Evolutionary conservation across 2,329 filamentous ascomycete genomes (phyloP).

Genomic region (Diaporthe vexans): DNA sequence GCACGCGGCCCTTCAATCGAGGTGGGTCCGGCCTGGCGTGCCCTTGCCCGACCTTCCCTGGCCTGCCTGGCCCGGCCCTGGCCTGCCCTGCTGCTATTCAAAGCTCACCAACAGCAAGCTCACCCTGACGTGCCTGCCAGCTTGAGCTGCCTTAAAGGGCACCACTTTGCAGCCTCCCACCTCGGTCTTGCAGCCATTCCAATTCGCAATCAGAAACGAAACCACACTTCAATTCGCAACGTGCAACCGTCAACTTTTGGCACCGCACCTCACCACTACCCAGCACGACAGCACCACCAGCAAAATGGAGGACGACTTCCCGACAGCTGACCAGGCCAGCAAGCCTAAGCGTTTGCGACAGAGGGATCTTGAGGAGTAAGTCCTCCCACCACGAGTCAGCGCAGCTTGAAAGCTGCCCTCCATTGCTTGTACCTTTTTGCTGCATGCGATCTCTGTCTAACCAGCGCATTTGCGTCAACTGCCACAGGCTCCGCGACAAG

Average conservation of each 20-base stretch:
- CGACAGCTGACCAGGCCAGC: not conserved
- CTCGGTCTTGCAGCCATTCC: not conserved
- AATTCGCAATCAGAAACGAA: not conserved
- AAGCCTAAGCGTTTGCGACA: conserved; percentile 38
- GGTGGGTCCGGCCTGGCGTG: not conserved
- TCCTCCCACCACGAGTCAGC: not conserved
- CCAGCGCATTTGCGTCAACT: not conserved
- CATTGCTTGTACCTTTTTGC: not conserved
- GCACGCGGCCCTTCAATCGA: not conserved
- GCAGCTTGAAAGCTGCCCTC: not conserved
- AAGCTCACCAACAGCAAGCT: not conserved
- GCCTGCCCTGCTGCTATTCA: not conserved
- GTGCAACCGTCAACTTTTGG: not conserved
- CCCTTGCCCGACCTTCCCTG: too few relatives aligned
- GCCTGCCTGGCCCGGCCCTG: not conserved
- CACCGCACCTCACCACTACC: not conserved
- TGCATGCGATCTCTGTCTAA: not conserved
- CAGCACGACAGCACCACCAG: not conserved
- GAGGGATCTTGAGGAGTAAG: conserved; percentile 40
- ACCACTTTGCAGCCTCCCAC: not conserved
- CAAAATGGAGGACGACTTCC: conserved; percentile 8
- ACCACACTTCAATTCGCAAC: not conserved
- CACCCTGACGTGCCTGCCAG: not conserved
- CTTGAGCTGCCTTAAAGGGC: not conserved
- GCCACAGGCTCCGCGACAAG: conserved; percentile 33